Evolutionary conservation across 805 yeast genomes (phyloP), one percentile per base, ranked within the genome.

Genomic region (Trichomonascus vanleenenianus): DNA sequence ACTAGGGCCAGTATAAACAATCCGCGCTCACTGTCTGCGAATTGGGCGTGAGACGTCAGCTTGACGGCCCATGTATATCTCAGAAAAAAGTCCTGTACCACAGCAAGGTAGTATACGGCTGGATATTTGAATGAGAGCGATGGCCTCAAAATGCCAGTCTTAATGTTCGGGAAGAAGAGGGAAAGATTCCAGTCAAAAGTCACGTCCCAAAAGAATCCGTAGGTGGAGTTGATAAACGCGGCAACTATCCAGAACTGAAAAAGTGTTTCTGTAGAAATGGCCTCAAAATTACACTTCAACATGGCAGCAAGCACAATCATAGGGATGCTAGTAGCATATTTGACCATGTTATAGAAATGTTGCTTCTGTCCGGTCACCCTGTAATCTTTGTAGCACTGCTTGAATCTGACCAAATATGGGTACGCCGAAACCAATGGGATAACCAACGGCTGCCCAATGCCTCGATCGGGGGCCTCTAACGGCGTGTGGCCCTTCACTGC

Each of bases 121-220:
- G 40, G 39, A 12, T 60, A 42, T 30, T 53, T 55, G 43, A 67
- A 66, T 42, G 54, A 56, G 30, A 59, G 46, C 1, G 40, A 43
- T 5, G 55, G 47, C 7, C 66, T 49, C 10, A 65, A 47, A 2
- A 65, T 64, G 1, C 56, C 56, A n/a, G 25, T 14, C 30, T 47
- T 40, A 31, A 39, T 30, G n/a, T 5, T 14, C 25, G 20, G 39
- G 22, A 18, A 15, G 6, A 51, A 16, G 7, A 83, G 56, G 9
- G 74, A 73, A 41, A 87, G 70, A 38, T 79, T 78, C 98, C 98
- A 93, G 66, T 93, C 99, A 73, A 78, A 78, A 42, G 74, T 74
- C 10, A 91, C 63, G 62, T 93, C 99, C 99, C 99, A 93, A 45
- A 78, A 66, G 49, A 86, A 84, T 12, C 95, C 75, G 61, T 84